Evolutionary conservation across 2,329 filamentous ascomycete species (phyloP).

Genomic region (Phyllosticta paracitricarpa): DNA sequence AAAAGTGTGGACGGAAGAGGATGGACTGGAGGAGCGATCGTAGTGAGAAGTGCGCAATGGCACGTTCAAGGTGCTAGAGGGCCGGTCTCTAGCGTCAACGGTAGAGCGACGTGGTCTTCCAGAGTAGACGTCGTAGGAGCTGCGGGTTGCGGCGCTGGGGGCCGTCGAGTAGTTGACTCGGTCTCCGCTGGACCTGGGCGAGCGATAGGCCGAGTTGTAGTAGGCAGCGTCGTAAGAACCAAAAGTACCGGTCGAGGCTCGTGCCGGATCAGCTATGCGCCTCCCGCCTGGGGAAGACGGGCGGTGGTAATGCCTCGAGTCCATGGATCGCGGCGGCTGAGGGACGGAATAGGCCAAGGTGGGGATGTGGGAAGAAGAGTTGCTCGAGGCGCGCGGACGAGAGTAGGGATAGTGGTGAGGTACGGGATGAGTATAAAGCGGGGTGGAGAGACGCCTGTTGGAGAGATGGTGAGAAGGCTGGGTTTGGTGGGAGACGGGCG

Average conservation of each 20-base stretch:
- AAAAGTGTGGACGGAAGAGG: conserved; percentile 13
- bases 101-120: conserved; percentile 38
- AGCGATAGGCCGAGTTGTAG: conserved; percentile 18
- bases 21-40: not conserved
- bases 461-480: conserved; percentile 7
- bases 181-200: conserved; percentile 26
- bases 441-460: conserved; percentile 11
- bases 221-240: conserved; percentile 25
- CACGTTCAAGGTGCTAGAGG: conserved; percentile 25
- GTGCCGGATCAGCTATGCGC: conserved; percentile 22
- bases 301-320: conserved; percentile 14
- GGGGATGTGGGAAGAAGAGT: conserved; percentile 10
- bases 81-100: conserved; percentile 26
- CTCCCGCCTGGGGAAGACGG: conserved; percentile 23
- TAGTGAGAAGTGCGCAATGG: conserved; percentile 23
- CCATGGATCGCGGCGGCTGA: conserved; percentile 11
- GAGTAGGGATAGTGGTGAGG: conserved; percentile 12
- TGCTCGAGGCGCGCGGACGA: conserved; percentile 15
- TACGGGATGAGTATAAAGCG: not conserved
- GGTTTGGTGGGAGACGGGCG: conserved; percentile 15
- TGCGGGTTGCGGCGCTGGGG: conserved; percentile 19
- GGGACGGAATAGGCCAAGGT: conserved; percentile 16
- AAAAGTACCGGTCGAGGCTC: conserved; percentile 29
- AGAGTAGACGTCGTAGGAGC: conserved; percentile 33
- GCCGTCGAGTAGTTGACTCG: conserved; percentile 34